These are phyloP conservation scores for Coniochaeta ligniaria DNA, from an alignment of 2,329 filamentous ascomycete genomes.

Conservation along the genomic window DNA sequence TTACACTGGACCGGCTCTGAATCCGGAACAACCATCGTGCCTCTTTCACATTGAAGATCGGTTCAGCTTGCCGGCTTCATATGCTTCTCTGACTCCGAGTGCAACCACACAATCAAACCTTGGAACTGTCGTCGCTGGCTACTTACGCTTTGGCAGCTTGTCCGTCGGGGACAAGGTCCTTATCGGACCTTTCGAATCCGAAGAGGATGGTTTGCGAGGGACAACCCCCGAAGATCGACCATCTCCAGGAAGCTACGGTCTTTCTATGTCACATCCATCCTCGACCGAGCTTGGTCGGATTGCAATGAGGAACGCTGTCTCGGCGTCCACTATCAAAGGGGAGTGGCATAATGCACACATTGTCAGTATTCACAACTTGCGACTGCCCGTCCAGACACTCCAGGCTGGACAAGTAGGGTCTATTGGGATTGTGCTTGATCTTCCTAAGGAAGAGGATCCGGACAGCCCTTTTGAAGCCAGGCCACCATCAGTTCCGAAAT, in stretches of 20 bases:
- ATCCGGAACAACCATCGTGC: constrained; percentile 52
- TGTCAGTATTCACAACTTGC: constrained; percentile 80
- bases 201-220: constrained; percentile 38
- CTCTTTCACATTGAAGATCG: constrained; percentile 90
- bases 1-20: constrained; percentile 45
- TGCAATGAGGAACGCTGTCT: constrained; percentile 43
- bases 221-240: constrained; percentile 37
- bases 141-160: constrained; percentile 72
- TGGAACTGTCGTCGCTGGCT: constrained; percentile 75
- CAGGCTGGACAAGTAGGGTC: constrained; percentile 82
- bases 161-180: constrained; percentile 71
- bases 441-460: constrained; percentile 23
- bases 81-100: constrained; percentile 37
- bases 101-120: constrained; percentile 34
- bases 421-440: constrained; percentile 65
- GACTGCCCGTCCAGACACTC: constrained; percentile 71
- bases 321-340: constrained; percentile 44
- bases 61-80: constrained; percentile 65
- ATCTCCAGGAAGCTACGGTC: constrained; percentile 37
- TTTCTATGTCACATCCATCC: constrained; percentile 45
- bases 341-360: constrained; percentile 79
- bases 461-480: constrained; percentile 20
- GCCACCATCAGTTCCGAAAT: constrained; percentile 28
- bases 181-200: constrained; percentile 68
- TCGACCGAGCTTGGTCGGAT: constrained; percentile 45